These are phyloP conservation scores for Tuber indicum DNA, from an alignment of 495 filamentous ascomycete species.

Conservation along the genomic window DNA sequence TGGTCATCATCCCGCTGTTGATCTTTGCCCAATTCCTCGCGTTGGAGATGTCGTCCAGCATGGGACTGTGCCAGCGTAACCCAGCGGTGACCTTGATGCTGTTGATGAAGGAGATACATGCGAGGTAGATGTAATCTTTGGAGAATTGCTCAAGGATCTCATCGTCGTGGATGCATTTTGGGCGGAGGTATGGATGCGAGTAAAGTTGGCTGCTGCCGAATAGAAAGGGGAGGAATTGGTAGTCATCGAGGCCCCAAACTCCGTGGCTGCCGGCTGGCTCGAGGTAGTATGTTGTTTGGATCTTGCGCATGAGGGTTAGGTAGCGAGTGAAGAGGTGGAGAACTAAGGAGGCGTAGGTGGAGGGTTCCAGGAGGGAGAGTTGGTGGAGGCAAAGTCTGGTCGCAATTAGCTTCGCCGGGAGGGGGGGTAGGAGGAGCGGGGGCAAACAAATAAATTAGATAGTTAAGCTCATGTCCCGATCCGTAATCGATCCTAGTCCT, in stretches of 20 bases:
- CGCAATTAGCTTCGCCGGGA: neutral
- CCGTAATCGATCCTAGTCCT: conserved; percentile 90
- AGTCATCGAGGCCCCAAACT: conserved; percentile 97
- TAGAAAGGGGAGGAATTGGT: conserved; percentile 94
- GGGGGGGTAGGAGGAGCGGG: neutral
- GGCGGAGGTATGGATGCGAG: conserved; percentile 79
- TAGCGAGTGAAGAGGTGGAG: conserved; percentile 76
- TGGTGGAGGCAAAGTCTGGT: conserved; percentile 67
- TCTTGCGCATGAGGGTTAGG: conserved; percentile 66
- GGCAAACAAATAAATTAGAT: conserved; percentile 70
- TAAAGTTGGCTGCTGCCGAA: conserved; percentile 88
- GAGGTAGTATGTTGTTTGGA: conserved; percentile 88
- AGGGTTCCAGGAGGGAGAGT: conserved; percentile 55
- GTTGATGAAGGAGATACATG: conserved; percentile 89
- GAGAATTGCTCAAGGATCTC: conserved; percentile 74
- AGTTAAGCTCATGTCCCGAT: conserved; percentile 93
- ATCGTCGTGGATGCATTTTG: conserved; percentile 76
- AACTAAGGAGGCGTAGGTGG: conserved; percentile 65
- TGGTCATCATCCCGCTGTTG: conserved; percentile 86
- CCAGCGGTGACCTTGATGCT: conserved; percentile 94
- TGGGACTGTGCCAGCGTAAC: conserved; percentile 91
- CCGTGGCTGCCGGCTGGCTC: conserved; percentile 93
- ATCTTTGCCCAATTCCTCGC: conserved; percentile 88
- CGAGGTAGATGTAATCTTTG: conserved; percentile 64
- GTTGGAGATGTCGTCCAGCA: conserved; percentile 96